These are phyloP conservation scores for Globisporangium alternatum DNA, from an alignment of 352 stramenopile species.

Conservation along the genomic window DNA sequence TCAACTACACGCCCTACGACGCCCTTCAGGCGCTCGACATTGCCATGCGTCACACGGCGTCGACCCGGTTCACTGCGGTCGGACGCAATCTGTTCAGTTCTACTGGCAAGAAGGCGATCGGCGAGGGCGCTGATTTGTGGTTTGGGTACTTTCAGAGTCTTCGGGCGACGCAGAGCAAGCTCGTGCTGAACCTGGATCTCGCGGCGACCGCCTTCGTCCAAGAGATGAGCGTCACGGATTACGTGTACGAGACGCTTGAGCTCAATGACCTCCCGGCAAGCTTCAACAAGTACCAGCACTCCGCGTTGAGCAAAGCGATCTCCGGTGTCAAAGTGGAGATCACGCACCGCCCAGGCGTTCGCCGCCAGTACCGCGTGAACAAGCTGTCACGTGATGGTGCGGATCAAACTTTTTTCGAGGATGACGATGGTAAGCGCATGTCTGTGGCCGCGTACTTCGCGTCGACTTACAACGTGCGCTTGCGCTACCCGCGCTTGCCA, in stretches of 20 bases:
- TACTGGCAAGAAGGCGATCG: conserved; percentile 39
- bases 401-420: conserved; percentile 54
- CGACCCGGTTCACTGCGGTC: conserved; percentile 47
- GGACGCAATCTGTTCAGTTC: conserved; percentile 55
- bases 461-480: conserved; percentile 39
- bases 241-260: conserved; percentile 30
- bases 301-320: conserved; percentile 52
- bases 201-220: conserved; percentile 68
- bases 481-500: conserved; percentile 70
- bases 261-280: conserved; percentile 26
- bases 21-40: conserved; percentile 71
- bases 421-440: conserved; percentile 41
- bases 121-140: conserved; percentile 65
- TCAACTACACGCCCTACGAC: conserved; percentile 78
- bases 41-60: conserved; percentile 56
- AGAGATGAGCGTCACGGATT: conserved; percentile 56
- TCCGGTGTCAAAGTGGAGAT: conserved; percentile 64
- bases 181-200: conserved; percentile 73
- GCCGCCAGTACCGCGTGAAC: conserved; percentile 64
- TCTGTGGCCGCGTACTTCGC: conserved; percentile 67
- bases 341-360: conserved; percentile 56
- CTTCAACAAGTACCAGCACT: conserved; percentile 42
- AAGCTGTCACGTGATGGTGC: conserved; percentile 44
- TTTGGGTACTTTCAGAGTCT: conserved; percentile 77
- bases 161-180: conserved; percentile 53